Percentiles rank a stretch among this genome's conserved stretches.
Evolutionary conservation across 2,329 filamentous ascomycete species (phyloP).

Genomic region (Ophiosphaerella herpotricha): DNA sequence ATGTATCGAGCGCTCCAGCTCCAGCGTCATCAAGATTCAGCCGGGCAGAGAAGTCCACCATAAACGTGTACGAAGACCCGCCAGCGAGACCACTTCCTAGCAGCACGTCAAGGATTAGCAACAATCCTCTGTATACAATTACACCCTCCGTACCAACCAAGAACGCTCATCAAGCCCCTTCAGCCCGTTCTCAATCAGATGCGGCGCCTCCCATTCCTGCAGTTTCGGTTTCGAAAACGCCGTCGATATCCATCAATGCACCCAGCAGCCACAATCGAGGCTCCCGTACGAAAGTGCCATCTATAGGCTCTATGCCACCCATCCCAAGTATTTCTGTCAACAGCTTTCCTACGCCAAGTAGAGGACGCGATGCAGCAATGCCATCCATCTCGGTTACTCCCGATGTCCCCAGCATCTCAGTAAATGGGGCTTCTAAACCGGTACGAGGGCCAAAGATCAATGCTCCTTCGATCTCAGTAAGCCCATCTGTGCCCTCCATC

Average conservation of each 20-base stretch:
- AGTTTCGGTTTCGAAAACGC: slow-evolving; percentile 23
- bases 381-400: slow-evolving; percentile 23
- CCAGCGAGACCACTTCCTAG: slow-evolving; percentile 34
- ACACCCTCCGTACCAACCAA: slow-evolving; percentile 50
- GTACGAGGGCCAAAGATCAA: slow-evolving; percentile 20
- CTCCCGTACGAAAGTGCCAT: slow-evolving; percentile 12
- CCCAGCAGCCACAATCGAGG: not conserved
- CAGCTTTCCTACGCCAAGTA: slow-evolving; percentile 13
- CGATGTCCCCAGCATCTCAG: slow-evolving; percentile 35
- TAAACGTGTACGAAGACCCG: slow-evolving; percentile 34
- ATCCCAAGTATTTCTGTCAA: slow-evolving; percentile 34
- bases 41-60: slow-evolving; percentile 23
- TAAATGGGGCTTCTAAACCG: slow-evolving; percentile 25
- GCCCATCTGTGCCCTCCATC: slow-evolving; percentile 32
- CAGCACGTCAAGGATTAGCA: slow-evolving; percentile 31
- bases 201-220: slow-evolving; percentile 28
- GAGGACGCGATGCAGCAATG: slow-evolving; percentile 7
- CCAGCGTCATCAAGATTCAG: slow-evolving; percentile 22
- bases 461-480: slow-evolving; percentile 30
- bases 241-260: not conserved
- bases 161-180: slow-evolving; percentile 52
- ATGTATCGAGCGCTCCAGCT: slow-evolving; percentile 23
- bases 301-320: slow-evolving; percentile 21
- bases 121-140: slow-evolving; percentile 28
- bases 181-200: slow-evolving; percentile 31